Conservation (phyloP, 1,139 yeast genomes). For the Protomyces lactucae-debilis region DNA sequence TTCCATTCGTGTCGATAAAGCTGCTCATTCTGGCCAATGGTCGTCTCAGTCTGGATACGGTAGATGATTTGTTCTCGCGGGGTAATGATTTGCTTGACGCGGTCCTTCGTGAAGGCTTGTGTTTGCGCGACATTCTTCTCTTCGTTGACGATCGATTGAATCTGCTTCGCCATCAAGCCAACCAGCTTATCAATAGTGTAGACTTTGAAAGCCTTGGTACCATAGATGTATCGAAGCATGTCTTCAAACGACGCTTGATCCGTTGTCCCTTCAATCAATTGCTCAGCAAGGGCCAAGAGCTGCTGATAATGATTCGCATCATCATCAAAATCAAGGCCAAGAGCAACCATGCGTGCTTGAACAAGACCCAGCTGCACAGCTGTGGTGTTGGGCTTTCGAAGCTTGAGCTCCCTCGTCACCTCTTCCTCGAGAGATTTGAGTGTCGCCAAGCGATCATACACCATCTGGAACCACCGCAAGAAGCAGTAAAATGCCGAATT, state of each 20-base stretch:
- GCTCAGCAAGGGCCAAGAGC: conserved; percentile 64
- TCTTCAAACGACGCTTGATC: conserved; percentile 97
- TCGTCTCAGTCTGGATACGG: conserved; percentile 78
- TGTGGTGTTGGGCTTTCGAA: conserved; percentile 61
- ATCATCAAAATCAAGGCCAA: conserved; percentile 45
- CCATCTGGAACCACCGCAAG: conserved; percentile 75
- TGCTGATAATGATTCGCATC: conserved; percentile 51
- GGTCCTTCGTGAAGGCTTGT: conserved; percentile 74
- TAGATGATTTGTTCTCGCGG: conserved; percentile 85
- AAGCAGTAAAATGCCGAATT: conserved; percentile 90
- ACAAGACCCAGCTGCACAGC: conserved; percentile 77
- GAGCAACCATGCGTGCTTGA: conserved; percentile 44
- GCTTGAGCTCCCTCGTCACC: conserved; percentile 62
- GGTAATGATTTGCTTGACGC: conserved; percentile 51
- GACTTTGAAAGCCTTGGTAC: conserved; percentile 85
- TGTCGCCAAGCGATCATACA: conserved; percentile 74
- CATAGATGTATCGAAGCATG: conserved; percentile 86
- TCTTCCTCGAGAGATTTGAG: conserved; percentile 62
- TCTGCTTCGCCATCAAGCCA: conserved; percentile 82
- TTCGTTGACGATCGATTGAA: conserved; percentile 75
- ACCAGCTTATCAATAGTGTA: conserved; percentile 92
- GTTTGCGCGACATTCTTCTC: conserved; percentile 76
- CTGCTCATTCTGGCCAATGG: conserved; percentile 79
- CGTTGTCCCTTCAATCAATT: conserved; percentile 79
- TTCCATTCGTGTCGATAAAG: conserved; percentile 80